These are phyloP conservation scores for Dianthus caryophyllus DNA, from an alignment of 148 eudicot species.

Conservation along the genomic window DNA sequence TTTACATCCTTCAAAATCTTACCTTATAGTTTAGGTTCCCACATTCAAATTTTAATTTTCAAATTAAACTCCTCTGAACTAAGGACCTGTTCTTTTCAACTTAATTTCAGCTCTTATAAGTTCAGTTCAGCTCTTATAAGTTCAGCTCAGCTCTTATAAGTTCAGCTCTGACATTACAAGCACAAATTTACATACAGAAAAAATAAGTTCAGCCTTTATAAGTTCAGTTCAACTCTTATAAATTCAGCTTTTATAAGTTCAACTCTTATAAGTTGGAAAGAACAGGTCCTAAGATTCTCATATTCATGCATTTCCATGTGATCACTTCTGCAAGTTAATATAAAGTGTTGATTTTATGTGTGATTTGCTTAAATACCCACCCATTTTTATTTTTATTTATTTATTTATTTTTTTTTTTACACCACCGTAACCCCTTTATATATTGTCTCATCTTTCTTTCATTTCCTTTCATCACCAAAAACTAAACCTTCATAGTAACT, in stretches of 20 bases:
- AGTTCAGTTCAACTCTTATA: slow-evolving; percentile 27
- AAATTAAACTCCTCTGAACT: no score
- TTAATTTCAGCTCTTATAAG: no score
- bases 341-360: slow-evolving; percentile 19
- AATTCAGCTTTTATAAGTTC: slow-evolving; percentile 16
- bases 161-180: no score
- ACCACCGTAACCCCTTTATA: slow-evolving; percentile 13
- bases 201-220: neutral
- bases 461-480: neutral
- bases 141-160: no score
- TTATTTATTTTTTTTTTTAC: no score
- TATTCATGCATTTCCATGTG: slow-evolving; percentile 33
- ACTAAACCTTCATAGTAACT: no score
- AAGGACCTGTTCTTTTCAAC: no score
- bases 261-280: slow-evolving; percentile 35
- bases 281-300: no score
- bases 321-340: neutral
- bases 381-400: no score
- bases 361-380: slow-evolving; percentile 42
- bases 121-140: no score
- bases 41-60: slow-evolving; percentile 15
- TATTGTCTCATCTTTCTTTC: neutral
- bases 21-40: neutral
- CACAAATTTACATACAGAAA: no score
- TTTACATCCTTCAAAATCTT: neutral